phyloP scores from a whole-genome alignment of 1,139 yeast species.

The Yamadazyma membranifaciens region DNA sequence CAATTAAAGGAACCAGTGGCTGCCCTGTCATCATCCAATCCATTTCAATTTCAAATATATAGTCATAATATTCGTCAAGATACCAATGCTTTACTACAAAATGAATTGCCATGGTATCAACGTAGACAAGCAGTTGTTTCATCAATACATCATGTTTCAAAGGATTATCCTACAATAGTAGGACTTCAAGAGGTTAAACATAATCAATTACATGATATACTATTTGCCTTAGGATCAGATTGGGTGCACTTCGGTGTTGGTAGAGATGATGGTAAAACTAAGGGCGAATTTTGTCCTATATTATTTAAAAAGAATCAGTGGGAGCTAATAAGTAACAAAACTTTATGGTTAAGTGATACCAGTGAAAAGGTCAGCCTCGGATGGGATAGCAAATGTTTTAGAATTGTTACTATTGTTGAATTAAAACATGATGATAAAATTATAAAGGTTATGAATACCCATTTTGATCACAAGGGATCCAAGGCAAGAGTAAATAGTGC shows the following conservation, averaged over 20 bases:
- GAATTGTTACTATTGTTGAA: constrained; percentile 43
- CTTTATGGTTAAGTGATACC: constrained; percentile 45
- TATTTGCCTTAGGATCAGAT: constrained; percentile 21
- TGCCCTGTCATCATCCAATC: constrained; percentile 1
- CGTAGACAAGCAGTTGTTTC: constrained; percentile 23
- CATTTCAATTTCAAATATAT: constrained; percentile 29
- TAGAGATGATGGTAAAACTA: constrained; percentile 43
- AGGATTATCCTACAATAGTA: constrained; percentile 24
- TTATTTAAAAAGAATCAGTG: constrained; percentile 33
- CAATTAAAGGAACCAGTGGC: background rate
- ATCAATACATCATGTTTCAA: constrained; percentile 16
- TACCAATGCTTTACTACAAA: constrained; percentile 19
- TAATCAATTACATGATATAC: constrained; percentile 29
- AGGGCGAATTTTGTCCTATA: constrained; percentile 49
- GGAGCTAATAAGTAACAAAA: constrained; percentile 29
- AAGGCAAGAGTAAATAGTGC: constrained; percentile 34
- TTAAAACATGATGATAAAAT: constrained; percentile 23
- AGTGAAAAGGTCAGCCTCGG: constrained; percentile 41
- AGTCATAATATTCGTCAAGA: constrained; percentile 29
- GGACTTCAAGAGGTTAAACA: constrained; percentile 33
- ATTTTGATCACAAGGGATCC: constrained; percentile 43
- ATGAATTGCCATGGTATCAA: constrained; percentile 27
- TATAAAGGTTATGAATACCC: constrained; percentile 42
- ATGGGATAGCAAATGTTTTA: constrained; percentile 42
- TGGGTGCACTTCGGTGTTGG: constrained; percentile 50